Conservation (phyloP, 768 basidiomycete species). For the Lactarius tabidus region DNA sequence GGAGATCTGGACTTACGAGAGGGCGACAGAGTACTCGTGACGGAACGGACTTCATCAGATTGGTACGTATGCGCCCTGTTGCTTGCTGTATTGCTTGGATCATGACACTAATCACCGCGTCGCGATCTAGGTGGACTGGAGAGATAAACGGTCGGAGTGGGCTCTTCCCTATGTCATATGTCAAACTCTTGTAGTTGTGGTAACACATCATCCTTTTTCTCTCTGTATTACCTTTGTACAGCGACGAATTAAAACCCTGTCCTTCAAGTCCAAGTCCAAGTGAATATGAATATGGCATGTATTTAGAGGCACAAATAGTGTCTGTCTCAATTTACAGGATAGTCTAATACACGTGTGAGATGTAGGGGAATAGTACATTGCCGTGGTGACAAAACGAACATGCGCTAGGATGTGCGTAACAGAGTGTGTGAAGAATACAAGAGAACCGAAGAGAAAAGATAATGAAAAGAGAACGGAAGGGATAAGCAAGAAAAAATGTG, state of each 20-base stretch:
- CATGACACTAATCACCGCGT: slow-evolving; percentile 1
- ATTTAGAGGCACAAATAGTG: slow-evolving; percentile 6
- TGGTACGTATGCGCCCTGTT: slow-evolving; percentile 47
- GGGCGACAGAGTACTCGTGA: slow-evolving; percentile 56
- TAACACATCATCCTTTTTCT: not conserved
- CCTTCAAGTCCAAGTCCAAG: not conserved
- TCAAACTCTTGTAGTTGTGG: slow-evolving; percentile 14
- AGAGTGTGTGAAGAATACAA: slow-evolving; percentile 11
- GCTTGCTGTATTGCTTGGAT: not conserved
- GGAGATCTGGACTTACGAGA: slow-evolving; percentile 60
- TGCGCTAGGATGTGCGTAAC: slow-evolving; percentile 23
- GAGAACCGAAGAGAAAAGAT: not conserved
- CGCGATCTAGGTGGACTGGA: slow-evolving; percentile 24
- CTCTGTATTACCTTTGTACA: not conserved
- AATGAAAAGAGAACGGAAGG: not conserved
- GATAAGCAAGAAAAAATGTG: slow-evolving; percentile 17
- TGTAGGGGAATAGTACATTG: slow-evolving; percentile 15
- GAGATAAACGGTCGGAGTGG: slow-evolving; percentile 21
- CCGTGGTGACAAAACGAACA: slow-evolving; percentile 21
- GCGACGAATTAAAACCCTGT: no score
- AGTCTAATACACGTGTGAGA: slow-evolving; percentile 8
- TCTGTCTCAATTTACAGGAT: slow-evolving; percentile 14
- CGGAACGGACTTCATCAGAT: slow-evolving; percentile 66
- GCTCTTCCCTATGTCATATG: slow-evolving; percentile 25
- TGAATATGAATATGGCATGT: not conserved